These are phyloP conservation scores for Sclerotinia trifoliorum DNA, from an alignment of 2,329 filamentous ascomycete species.

Conservation along the genomic window DNA sequence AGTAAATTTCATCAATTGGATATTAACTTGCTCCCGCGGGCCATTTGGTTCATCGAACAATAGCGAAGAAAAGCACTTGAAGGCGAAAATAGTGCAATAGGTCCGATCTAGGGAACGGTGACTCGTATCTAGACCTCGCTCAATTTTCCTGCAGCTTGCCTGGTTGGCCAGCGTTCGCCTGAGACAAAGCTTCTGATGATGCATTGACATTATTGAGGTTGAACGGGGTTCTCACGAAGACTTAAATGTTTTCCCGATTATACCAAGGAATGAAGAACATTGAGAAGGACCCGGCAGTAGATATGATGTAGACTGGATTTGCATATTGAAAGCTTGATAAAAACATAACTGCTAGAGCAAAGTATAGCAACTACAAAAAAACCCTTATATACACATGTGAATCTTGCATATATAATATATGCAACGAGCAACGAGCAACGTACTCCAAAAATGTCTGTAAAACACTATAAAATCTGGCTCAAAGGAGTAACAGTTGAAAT, in stretches of 20 bases:
- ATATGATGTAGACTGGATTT: neutral
- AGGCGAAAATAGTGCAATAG: neutral
- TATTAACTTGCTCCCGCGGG: neutral
- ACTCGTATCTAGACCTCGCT: neutral
- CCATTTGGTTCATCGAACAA: too few relatives aligned
- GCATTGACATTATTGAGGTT: neutral
- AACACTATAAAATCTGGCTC: neutral
- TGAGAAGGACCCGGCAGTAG: neutral
- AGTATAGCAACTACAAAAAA: neutral
- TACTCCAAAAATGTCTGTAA: neutral
- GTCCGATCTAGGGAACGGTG: neutral
- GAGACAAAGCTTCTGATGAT: neutral
- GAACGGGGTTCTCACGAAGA: neutral
- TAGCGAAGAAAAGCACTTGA: neutral
- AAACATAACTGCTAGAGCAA: neutral
- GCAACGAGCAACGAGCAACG: neutral
- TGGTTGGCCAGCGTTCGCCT: neutral
- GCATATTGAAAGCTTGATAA: neutral
- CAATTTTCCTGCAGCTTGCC: neutral
- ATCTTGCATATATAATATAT: neutral
- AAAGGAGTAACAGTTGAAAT: too few relatives aligned
- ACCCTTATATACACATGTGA: neutral
- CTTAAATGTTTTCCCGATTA: neutral
- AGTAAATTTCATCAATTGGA: constrained; percentile 21
- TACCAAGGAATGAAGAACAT: neutral